Evolutionary conservation across 2,329 filamentous ascomycete species (phyloP).

Genomic region (Pestalotiopsis sp.): DNA sequence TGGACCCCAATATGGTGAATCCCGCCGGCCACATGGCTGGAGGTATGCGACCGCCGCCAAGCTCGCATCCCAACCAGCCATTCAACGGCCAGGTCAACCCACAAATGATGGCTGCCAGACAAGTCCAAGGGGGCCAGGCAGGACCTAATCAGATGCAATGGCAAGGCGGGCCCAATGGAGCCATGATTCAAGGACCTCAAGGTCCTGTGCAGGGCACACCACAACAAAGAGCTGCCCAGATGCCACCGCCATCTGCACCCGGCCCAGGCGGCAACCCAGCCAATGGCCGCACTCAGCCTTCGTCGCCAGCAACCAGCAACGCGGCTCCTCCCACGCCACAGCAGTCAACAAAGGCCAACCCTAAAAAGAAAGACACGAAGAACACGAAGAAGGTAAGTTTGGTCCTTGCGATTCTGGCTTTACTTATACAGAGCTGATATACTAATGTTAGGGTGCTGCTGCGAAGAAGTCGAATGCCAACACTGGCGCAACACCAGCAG

Average conservation of each 20-base stretch:
- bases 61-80: constrained; percentile 62
- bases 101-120: constrained; percentile 60
- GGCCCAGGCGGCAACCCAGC: constrained; percentile 41
- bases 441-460: constrained; percentile 48
- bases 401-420: not conserved
- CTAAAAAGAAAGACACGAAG: constrained; percentile 77
- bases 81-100: constrained; percentile 61
- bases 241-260: constrained; percentile 69
- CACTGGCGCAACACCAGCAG: constrained; percentile 58
- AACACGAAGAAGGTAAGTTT: constrained; percentile 69
- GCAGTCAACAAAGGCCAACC: constrained; percentile 71
- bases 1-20: constrained; percentile 57
- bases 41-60: constrained; percentile 66
- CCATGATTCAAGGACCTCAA: constrained; percentile 49
- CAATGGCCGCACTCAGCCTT: constrained; percentile 58
- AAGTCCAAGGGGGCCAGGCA: constrained; percentile 34
- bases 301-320: constrained; percentile 65
- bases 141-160: constrained; percentile 49
- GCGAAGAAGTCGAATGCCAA: constrained; percentile 67
- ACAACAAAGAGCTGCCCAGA: constrained; percentile 63
- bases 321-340: constrained; percentile 77
- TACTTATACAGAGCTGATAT: constrained; percentile 27
- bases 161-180: constrained; percentile 42
- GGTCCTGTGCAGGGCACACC: constrained; percentile 67
- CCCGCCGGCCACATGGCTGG: constrained; percentile 60